Base-by-base conservation (phyloP, 192 early-diverging fungal species). In the Coemansia sp. region DNA sequence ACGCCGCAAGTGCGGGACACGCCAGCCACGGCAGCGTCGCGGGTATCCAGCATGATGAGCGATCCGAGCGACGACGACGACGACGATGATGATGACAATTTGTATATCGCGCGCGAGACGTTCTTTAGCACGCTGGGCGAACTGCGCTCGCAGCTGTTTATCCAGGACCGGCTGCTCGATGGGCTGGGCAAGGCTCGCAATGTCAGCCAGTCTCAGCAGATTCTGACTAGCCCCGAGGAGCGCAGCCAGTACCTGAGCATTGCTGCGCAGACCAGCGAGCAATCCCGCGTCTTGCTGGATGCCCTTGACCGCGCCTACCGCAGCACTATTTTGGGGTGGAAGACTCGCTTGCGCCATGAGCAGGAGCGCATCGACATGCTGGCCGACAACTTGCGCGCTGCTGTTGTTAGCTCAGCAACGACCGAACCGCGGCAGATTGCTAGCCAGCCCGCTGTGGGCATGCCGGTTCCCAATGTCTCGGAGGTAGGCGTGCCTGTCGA, bases 101-200 rank as follows among this genome's bases (percentile, higher is more conserved):
- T 77, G 36, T 74, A 73, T 52, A 52, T 82, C 20, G 71, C 84
- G 1, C 76, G 85, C 59, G 77, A 72, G 37, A 68, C 84, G 31
- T 80, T 81, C n/a, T 77, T 78, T 45, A 59, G 69, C 3, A 77
- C 72, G 26, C 64, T 86, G 7, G 78, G 85, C 26, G 85, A 86
- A 26, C 53, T 87, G 14, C 77, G 83, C 38, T 76, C 86, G 12
- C 88, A 90, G 68, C 66, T 87, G 25, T 79, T 85, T 57, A 80
- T 88, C 53, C 88, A 89, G 34, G 77, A 83, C 12, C 84, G 86
- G 13, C 64, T 89, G 64, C 65, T 86, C 6, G 83, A 85, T 1
- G 80, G 77, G 8, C 70, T 90, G 41, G 33, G 56, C 21, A 78
- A 68, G 52, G 16, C 60, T 21, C 67, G 69, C 43, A 34, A 60